These are phyloP conservation scores for Neurospora sp. DNA, from an alignment of 2,329 filamentous ascomycete species.

Conservation along the genomic window DNA sequence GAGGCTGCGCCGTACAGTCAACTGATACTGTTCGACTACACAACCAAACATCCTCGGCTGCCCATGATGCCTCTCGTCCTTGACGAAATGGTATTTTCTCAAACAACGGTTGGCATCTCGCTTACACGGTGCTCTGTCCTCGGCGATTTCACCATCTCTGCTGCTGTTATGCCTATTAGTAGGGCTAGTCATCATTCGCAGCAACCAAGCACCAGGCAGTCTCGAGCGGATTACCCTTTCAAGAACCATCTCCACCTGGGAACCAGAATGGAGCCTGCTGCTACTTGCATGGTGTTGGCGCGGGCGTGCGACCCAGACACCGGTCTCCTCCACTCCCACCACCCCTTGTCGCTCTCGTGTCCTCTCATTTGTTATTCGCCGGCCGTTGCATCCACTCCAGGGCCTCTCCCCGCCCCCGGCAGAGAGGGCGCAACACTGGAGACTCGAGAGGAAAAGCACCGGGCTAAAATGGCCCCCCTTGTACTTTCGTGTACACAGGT, in stretches of 20 bases:
- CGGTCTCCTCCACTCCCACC: conserved; percentile 2
- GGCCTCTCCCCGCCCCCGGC: conserved; percentile 10
- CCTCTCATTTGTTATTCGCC: conserved; percentile 13
- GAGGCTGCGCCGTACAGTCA: not conserved
- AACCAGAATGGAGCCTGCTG: conserved; percentile 1
- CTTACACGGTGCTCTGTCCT: not conserved
- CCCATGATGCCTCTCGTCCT: not conserved
- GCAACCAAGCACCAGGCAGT: not conserved
- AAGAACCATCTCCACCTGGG: not conserved
- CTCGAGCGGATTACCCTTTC: not conserved
- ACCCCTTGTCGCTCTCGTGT: conserved; percentile 1
- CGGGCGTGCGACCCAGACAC: conserved; percentile 7
- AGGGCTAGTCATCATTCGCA: not conserved
- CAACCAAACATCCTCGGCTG: not conserved
- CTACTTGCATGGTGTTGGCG: not conserved
- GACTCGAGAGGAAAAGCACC: not conserved
- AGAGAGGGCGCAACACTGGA: conserved; percentile 1
- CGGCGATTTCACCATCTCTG: not conserved
- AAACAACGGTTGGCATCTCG: not conserved
- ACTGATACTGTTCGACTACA: not conserved
- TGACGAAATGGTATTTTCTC: not conserved
- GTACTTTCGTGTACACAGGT: not conserved
- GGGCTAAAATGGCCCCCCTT: not conserved
- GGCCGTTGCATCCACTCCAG: conserved; percentile 17
- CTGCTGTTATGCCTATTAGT: not conserved